Evolutionary conservation across 1,284 basidiomycete species (phyloP), one percentile per base, ranked within the genome.

Genomic region (Ustilago crameri): DNA sequence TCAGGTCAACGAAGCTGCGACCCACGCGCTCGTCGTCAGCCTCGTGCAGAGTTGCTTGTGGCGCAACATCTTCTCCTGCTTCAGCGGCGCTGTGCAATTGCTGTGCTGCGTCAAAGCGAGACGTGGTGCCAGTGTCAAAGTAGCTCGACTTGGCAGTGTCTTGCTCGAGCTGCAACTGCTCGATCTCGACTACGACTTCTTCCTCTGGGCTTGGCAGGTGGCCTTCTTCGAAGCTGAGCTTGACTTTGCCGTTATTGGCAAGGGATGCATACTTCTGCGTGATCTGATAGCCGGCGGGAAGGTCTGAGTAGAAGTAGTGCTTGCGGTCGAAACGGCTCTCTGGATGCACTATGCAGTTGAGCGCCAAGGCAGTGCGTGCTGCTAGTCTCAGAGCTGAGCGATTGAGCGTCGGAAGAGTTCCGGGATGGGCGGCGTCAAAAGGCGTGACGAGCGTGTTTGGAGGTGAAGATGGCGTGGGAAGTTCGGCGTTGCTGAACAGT

Each of bases 261-360:
- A 97, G 85, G 0, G 95, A 93, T 27, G 90, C 87, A 83, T 98
- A 97, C 74, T 93, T 91, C 81, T 98, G 95, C 0, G 95, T 98
- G 69, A 98, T 95, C 85, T 99, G 96, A 84, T 95, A 98, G 0
- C 95, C 95, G 3, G 91, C 87, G 0, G 96, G 93, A 30, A 97
- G 87, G 84, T 98, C 95, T 1, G 93, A 89, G 82, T 99, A 98
- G 84, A 98, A 98, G 83, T 98, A 99, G 83, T 98, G 95, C 83
- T 99, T 99, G 74, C 95, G 87, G 84, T 99, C 95, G 35, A 81
- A 82, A 5, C 1, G 41, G 45, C 78, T 71, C 8, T 52, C 27
- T 2, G 43, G 54, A 27, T 79, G 80, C 9, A 98, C 87, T 0
- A 87, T 74, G 43, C 91, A 90, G 34, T 89, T 85, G 30, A 98